Conservation (phyloP, 345 rosid genomes). For the Kandelia obovata region DNA sequence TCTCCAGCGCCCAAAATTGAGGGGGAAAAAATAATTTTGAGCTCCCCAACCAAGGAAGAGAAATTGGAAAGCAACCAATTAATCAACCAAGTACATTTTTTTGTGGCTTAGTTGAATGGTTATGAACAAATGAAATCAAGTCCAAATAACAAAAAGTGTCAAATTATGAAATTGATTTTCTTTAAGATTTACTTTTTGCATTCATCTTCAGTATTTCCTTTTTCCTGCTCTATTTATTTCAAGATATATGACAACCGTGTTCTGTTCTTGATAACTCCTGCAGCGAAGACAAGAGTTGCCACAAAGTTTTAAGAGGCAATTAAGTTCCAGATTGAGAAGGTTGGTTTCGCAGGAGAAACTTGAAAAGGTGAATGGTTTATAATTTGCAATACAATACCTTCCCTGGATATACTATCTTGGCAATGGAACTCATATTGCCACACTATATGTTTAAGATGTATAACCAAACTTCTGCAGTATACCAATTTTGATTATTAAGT, state of each 20-base stretch:
- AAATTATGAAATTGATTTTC: too few relatives aligned
- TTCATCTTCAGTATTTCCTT: background rate
- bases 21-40: too few relatives aligned
- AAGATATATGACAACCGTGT: background rate
- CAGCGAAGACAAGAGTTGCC: slow-evolving; percentile 76
- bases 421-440: background rate
- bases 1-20: too few relatives aligned
- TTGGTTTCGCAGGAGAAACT: slow-evolving; percentile 71
- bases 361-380: slow-evolving; percentile 51
- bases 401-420: too few relatives aligned
- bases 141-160: too few relatives aligned
- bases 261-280: slow-evolving; percentile 28
- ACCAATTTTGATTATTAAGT: background rate
- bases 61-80: too few relatives aligned
- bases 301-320: slow-evolving; percentile 61
- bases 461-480: background rate
- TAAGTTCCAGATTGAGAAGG: slow-evolving; percentile 74
- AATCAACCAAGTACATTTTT: too few relatives aligned
- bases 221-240: background rate
- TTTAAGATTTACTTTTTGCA: too few relatives aligned
- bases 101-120: too few relatives aligned
- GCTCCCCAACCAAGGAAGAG: too few relatives aligned
- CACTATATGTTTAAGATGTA: background rate
- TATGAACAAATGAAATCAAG: too few relatives aligned
- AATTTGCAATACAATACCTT: background rate